phyloP scores from a whole-genome alignment of 2,329 filamentous ascomycete genomes.

The Fusarium chaquense region DNA sequence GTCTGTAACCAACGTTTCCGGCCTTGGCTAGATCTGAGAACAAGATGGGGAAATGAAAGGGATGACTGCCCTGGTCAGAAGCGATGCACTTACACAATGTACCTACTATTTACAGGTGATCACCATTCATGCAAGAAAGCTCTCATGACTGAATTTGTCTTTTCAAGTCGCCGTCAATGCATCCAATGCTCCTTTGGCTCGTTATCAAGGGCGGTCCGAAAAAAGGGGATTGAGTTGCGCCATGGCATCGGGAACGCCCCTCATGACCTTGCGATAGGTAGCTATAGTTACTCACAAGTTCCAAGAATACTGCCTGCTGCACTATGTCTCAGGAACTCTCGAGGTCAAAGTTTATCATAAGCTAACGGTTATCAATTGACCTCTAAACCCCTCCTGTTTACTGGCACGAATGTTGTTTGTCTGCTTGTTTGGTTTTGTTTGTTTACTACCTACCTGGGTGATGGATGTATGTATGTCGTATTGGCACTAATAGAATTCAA shows the following conservation, averaged over 20 bases:
- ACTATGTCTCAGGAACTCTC: background rate
- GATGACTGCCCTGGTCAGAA: conserved; percentile 30
- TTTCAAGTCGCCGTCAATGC: background rate
- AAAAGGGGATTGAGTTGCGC: conserved; percentile 3
- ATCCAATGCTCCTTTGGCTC: background rate
- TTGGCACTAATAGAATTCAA: conserved; percentile 12
- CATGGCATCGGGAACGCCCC: conserved; percentile 1
- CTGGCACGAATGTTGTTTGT: background rate
- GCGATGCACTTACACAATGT: conserved; percentile 29
- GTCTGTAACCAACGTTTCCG: conserved; percentile 24
- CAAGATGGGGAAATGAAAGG: conserved; percentile 45
- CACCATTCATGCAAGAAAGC: background rate
- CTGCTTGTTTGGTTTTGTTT: conserved; percentile 19
- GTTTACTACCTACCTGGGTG: conserved; percentile 4
- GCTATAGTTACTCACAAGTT: background rate
- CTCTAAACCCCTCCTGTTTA: background rate
- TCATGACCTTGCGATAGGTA: background rate
- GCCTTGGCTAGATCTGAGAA: conserved; percentile 27
- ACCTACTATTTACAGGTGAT: background rate
- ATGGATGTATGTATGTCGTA: conserved; percentile 14
- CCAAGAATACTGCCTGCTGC: background rate
- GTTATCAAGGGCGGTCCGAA: background rate
- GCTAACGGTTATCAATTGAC: background rate
- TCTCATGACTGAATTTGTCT: background rate
- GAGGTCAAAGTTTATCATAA: background rate